Evolutionary conservation across 2,329 filamentous ascomycete species (phyloP), one percentile per base, ranked within the genome.

Genomic region (Diaporthe ilicicola): DNA sequence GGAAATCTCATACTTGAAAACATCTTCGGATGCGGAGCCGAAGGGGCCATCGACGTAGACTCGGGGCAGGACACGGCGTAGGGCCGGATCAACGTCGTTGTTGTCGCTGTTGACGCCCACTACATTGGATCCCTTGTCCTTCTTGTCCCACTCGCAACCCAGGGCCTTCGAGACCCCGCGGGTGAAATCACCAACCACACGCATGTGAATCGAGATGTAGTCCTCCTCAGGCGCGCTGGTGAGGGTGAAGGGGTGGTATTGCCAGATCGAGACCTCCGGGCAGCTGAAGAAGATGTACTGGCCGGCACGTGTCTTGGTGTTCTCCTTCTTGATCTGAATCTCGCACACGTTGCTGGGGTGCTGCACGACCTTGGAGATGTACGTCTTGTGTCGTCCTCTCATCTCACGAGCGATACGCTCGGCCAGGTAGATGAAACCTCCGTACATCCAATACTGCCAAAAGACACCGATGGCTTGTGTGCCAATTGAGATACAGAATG

Each of bases 241-340:
- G 61, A 96, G 85, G 1, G 93, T 95, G 80, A 96, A 96, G 0
- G 93, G 93, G 76, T 95, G 93, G 79, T 96, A 95, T 82, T 96
- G 93, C 93, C 93, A 96, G 55, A 96, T 86, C 1, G 93, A 95
- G 19, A 96, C 90, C 74, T 94, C 93, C 1, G 94, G 94, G 79
- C 93, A 96, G 85, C 92, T 95, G 76, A 96, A 87, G 84, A 95
- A 95, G 77, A 97, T 95, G 83, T 96, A 96, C 87, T 94, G 93
- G 64, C 94, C 94, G 24, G 93, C 92, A 66, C 88, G 87, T 3
- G 93, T 94, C 85, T 92, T 94, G 54, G 93, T 95, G 82, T 94
- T 85, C 78, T 95, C 93, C 82, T 96, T 96, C 86, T 95, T 95
- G 84, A 97, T 94, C 83, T 96, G 94, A 73, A 97, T 95, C 82